These are phyloP conservation scores for Setomelanomma holmii DNA, from an alignment of 2,329 filamentous ascomycete species.

Conservation along the genomic window DNA sequence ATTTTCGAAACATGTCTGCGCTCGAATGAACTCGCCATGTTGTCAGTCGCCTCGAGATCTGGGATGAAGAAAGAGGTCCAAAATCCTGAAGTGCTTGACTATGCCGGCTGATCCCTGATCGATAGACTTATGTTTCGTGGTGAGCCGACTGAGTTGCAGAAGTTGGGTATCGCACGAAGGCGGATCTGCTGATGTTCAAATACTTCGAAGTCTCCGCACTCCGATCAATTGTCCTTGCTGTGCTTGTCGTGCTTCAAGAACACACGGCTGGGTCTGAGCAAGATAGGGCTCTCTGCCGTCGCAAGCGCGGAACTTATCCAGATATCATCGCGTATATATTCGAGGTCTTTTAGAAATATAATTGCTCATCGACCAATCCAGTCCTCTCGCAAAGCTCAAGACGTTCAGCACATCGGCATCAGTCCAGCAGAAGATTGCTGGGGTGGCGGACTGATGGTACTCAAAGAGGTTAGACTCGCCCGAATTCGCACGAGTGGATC, in stretches of 20 bases:
- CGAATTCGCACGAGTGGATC: not conserved
- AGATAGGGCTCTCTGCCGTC: not conserved
- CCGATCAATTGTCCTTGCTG: not conserved
- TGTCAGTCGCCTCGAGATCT: no score
- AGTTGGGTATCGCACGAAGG: no score
- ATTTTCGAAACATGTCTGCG: conserved; percentile 4
- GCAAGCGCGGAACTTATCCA: not conserved
- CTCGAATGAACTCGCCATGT: not conserved
- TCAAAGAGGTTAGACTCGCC: not conserved
- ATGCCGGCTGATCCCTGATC: no score
- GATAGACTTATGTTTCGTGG: no score
- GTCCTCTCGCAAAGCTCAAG: not conserved
- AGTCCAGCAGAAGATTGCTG: not conserved
- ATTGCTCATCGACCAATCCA: no score
- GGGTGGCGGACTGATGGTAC: not conserved
- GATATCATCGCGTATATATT: not conserved
- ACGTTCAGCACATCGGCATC: not conserved
- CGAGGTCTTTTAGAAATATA: not conserved
- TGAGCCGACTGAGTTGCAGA: no score
- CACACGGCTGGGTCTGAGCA: not conserved
- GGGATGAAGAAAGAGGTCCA: no score
- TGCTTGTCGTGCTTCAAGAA: not conserved
- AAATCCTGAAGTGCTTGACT: no score
- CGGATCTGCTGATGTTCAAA: no score
- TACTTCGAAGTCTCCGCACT: not conserved